These are phyloP conservation scores for Neofusicoccum sp. DNA, from an alignment of 2,329 filamentous ascomycete genomes.

Conservation along the genomic window DNA sequence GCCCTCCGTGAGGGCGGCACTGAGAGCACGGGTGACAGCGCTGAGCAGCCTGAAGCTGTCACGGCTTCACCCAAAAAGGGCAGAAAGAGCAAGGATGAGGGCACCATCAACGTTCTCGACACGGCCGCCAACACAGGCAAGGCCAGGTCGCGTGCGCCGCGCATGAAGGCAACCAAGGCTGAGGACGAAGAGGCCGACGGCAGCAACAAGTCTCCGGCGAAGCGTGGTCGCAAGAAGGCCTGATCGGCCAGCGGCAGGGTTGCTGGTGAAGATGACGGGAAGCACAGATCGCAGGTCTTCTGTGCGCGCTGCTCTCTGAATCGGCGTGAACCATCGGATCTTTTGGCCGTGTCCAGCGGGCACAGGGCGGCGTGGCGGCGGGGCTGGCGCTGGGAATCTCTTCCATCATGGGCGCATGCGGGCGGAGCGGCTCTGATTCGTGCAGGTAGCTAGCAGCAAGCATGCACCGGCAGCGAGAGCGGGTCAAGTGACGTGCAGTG, in stretches of 20 bases:
- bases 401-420: too few relatives aligned
- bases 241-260: background rate
- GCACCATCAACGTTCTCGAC: background rate
- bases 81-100: conserved; percentile 5
- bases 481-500: conserved; percentile 6
- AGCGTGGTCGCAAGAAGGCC: background rate
- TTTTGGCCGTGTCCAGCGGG: too few relatives aligned
- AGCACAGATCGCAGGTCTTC: too few relatives aligned
- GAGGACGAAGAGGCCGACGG: background rate
- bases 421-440: too few relatives aligned
- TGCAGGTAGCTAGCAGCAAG: background rate
- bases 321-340: background rate
- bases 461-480: background rate
- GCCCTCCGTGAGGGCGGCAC: background rate
- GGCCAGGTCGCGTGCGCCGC: background rate
- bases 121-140: background rate
- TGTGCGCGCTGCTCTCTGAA: too few relatives aligned
- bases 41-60: background rate
- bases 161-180: background rate
- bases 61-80: background rate
- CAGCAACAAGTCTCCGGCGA: background rate
- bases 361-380: too few relatives aligned
- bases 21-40: background rate
- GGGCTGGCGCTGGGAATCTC: too few relatives aligned
- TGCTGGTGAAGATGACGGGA: too few relatives aligned